Evolutionary conservation across 1,284 basidiomycete species (phyloP), one percentile per base, ranked within the genome.

Genomic region (Bondarzewia mesenterica): DNA sequence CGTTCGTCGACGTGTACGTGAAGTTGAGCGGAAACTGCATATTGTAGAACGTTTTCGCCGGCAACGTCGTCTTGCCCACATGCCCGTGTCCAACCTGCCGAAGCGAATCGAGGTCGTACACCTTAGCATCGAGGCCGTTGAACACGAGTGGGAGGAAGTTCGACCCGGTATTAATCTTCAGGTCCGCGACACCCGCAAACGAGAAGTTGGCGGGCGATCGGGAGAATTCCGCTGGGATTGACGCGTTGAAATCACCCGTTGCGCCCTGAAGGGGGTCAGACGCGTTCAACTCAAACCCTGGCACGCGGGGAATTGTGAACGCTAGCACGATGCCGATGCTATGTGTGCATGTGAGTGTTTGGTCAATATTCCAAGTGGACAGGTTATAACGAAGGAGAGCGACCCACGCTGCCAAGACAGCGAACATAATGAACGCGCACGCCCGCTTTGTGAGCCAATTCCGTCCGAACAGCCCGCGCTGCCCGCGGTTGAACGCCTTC

Each of bases 201-300:
- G 84, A 81, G 65, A 93, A 94, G 65, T 93, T 93, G 44, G 91
- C 81, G 0, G 89, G 89, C 0, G 71, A 61, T 46, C 85, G 78
- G 37, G 74, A 80, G 69, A 93, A 91, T 18, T 66, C 61, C 0
- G 75, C 78, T 1, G 80, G 74, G 45, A 87, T 65, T 4, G 74
- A 71, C 7, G 61, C 52, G 42, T 72, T 74, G 73, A 75, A 85
- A 18, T 56, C 57, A 26, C 76, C 77, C 0, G 77, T 78, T 14
- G 85, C 80, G 21, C 73, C 69, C 4, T 61, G 60, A 35, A 93
- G 73, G 0, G 89, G 88, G 4, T 66, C 61, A 5, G 63, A 54
- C 15, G 65, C 63, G 61, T 83, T 80, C 62, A 90, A 80, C 14
- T 71, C 65, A 59, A 92, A 81, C 35, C 61, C 59, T 0, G 91